Evolutionary conservation across 1,139 yeast species (phyloP).

Genomic region (Lodderomyces parapsilosis): DNA sequence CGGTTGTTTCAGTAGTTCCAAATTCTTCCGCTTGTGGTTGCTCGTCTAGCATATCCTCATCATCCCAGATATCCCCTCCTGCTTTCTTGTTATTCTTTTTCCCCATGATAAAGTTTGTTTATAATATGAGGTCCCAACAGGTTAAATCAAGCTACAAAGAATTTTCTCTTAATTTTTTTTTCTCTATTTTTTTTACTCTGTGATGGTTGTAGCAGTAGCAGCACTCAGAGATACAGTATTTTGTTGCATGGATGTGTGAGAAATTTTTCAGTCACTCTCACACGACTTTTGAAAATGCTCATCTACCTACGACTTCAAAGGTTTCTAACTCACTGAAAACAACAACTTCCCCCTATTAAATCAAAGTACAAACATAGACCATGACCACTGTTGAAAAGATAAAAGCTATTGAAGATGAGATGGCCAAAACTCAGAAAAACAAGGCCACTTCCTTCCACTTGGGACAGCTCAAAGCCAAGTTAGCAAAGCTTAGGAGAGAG

Average conservation of each 20-base stretch:
- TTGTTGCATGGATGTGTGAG: slow-evolving; percentile 1
- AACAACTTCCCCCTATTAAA: background rate
- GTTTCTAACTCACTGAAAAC: too few species aligned
- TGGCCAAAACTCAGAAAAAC: slow-evolving; percentile 94
- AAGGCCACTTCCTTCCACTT: slow-evolving; percentile 94
- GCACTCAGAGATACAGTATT: background rate
- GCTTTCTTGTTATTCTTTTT: slow-evolving; percentile 55
- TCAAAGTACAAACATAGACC: slow-evolving; percentile 1
- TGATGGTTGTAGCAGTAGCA: too few species aligned
- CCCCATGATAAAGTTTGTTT: slow-evolving; percentile 28
- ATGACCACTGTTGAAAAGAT: slow-evolving; percentile 86
- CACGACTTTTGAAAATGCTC: slow-evolving; percentile 8
- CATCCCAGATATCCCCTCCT: slow-evolving; percentile 76
- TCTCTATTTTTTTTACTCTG: background rate
- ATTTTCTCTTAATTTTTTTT: background rate
- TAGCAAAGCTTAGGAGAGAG: slow-evolving; percentile 93
- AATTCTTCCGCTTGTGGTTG: slow-evolving; percentile 57
- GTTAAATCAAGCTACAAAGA: background rate
- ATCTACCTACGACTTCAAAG: too few species aligned
- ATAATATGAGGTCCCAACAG: background rate
- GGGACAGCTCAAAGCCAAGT: slow-evolving; percentile 94
- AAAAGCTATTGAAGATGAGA: slow-evolving; percentile 90
- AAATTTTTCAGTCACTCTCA: slow-evolving; percentile 8
- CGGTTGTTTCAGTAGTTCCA: slow-evolving; percentile 38
- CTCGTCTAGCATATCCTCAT: slow-evolving; percentile 65